Percentiles rank a stretch among this genome's conserved stretches.
phyloP scores from a whole-genome alignment of 2,329 filamentous ascomycete genomes.

The Purpureocillium lavendulum region DNA sequence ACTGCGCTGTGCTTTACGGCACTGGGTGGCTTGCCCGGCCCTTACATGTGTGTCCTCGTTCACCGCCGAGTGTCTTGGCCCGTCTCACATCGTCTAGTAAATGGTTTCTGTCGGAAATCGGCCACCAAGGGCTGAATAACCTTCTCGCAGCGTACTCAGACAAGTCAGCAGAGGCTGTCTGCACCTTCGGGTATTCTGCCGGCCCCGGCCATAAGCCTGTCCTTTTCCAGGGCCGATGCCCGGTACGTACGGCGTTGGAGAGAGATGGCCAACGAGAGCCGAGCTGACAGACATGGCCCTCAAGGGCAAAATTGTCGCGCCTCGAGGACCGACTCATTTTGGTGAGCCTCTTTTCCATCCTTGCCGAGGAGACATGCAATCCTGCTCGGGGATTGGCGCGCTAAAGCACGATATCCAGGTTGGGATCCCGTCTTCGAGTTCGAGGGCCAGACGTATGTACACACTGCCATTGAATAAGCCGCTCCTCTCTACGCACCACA shows the following conservation, averaged over 20 bases:
- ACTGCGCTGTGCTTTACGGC: slow-evolving; percentile 91
- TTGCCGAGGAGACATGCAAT: neutral
- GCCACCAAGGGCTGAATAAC: slow-evolving; percentile 81
- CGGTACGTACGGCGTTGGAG: slow-evolving; percentile 42
- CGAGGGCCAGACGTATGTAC: slow-evolving; percentile 65
- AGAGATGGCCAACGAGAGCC: neutral
- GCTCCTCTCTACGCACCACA: no score
- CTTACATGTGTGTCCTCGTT: slow-evolving; percentile 65
- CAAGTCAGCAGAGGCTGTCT: slow-evolving; percentile 87
- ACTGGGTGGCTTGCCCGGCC: slow-evolving; percentile 81
- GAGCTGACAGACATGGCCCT: neutral
- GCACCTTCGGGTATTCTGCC: slow-evolving; percentile 86
- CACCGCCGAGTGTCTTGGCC: slow-evolving; percentile 7
- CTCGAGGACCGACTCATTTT: slow-evolving; percentile 73
- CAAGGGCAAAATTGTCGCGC: slow-evolving; percentile 70
- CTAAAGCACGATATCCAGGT: slow-evolving; percentile 38
- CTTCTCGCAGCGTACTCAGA: slow-evolving; percentile 82
- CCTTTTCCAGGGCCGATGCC: slow-evolving; percentile 84
- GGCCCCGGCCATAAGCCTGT: slow-evolving; percentile 79
- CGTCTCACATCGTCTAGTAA: slow-evolving; percentile 52
- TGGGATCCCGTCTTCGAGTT: slow-evolving; percentile 98
- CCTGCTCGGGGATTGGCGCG: no score
- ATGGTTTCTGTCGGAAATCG: slow-evolving; percentile 81
- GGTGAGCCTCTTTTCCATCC: slow-evolving; percentile 44
- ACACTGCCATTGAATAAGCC: no score